phyloP scores from a whole-genome alignment of 495 filamentous ascomycete genomes.

The Podospora comata region DNA sequence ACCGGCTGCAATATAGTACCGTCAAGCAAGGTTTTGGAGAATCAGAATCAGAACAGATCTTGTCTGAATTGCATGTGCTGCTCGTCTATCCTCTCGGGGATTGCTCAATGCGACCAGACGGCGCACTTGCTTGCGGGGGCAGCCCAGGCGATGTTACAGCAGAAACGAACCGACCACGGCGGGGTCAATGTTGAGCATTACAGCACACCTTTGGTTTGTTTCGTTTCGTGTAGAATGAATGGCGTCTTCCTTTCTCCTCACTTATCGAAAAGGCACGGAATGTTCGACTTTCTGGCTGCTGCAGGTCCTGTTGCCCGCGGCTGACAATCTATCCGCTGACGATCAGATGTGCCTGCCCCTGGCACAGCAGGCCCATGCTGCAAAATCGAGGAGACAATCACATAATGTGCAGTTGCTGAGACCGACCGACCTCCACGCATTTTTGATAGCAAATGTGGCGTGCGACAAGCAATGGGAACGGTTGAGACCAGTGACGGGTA shows the following conservation, averaged over 20 bases:
- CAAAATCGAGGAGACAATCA: constrained; percentile 13
- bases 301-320: constrained; percentile 1
- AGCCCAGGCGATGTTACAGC: background rate
- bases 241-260: background rate
- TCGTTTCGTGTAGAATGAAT: background rate
- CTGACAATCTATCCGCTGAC: constrained; percentile 18
- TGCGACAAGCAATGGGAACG: background rate
- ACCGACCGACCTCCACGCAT: background rate
- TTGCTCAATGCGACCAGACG: background rate
- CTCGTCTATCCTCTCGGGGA: background rate
- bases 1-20: constrained; percentile 12
- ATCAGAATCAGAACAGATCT: background rate
- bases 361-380: too few relatives aligned
- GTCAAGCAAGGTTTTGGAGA: constrained; percentile 26
- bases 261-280: constrained; percentile 2
- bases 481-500: background rate
- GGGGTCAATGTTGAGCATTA: background rate
- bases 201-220: background rate
- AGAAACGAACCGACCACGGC: background rate
- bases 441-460: constrained; percentile 2
- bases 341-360: constrained; percentile 3
- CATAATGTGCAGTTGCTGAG: background rate
- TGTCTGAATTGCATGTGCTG: constrained; percentile 8
- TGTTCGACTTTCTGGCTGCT: background rate
- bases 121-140: background rate